A percentile compares a stretch with the other conserved stretches of the same genome.
These are phyloP conservation scores for Alternaria triticimaculans DNA, from an alignment of 2,329 filamentous ascomycete species.

Conservation along the genomic window DNA sequence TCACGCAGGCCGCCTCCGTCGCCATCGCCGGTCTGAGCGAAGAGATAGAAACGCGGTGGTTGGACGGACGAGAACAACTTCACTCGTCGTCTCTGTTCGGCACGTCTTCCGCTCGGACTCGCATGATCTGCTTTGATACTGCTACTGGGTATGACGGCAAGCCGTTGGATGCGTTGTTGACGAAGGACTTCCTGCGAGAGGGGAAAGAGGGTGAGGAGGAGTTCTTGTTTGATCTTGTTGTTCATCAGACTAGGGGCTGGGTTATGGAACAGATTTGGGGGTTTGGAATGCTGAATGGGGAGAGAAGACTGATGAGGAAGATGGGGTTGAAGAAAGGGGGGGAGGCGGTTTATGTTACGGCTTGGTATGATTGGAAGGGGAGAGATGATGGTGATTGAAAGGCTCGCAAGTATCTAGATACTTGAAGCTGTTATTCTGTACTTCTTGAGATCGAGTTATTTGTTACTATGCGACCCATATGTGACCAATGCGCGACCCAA, in stretches of 20 bases:
- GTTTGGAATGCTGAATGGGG: neutral
- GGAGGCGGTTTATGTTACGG: neutral
- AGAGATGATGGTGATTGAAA: neutral
- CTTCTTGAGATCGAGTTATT: neutral
- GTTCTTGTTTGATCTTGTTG: neutral
- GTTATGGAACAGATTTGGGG: neutral
- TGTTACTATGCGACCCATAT: neutral
- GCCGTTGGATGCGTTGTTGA: neutral
- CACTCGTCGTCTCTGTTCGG: neutral
- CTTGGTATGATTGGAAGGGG: neutral
- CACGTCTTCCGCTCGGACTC: neutral
- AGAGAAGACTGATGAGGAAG: neutral
- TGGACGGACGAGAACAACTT: neutral
- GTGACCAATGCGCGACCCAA: neutral
- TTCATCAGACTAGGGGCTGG: neutral
- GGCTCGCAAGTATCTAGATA: neutral
- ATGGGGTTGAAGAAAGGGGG: neutral
- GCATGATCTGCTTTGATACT: neutral
- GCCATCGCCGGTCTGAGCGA: neutral
- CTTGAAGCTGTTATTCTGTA: neutral
- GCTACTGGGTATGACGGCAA: neutral
- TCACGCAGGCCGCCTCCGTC: neutral
- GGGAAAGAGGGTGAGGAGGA: neutral
- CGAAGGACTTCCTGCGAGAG: neutral
- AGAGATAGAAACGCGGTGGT: neutral